Evolutionary conservation across 495 filamentous ascomycete species (phyloP), one percentile per base, ranked within the genome.

Genomic region (Aspergillus nanangensis): DNA sequence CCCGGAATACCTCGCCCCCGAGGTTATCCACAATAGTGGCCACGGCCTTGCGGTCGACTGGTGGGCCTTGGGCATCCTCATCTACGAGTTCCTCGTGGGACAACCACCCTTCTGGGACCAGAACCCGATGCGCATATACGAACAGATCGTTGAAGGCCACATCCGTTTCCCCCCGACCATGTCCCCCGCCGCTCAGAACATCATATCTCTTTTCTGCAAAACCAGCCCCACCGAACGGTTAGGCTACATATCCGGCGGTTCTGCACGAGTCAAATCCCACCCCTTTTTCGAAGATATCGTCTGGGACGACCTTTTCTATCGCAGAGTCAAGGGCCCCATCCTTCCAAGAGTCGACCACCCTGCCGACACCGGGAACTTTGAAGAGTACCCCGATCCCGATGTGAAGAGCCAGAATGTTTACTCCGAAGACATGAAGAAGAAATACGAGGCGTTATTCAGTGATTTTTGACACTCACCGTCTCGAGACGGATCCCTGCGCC

Each of bases 11-110:
- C 77, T 98, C 15, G 91, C 93, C 2, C 93, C 93, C 2, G 93
- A 98, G 70, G 91, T 96, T 15, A 96, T 98, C 46, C 86, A 91
- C 52, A 94, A 90, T 62, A 92, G 90, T 58, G 91, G 90, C 11
- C 93, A 98, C 60, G 90, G 88, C 22, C 88, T 88, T 27, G 92
- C 93, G 1, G 93, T 98, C n/a, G 93, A 98, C 66, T 98, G 93
- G 93, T 98, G 93, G 93, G 94, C 93, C 5, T 73, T 97, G 50
- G 93, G 93, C 5, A 95, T 98, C 51, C 66, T 98, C 40, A 88
- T 96, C 44, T 97, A 94, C 63, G 93, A 98, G 60, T 96, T 98
- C 57, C 72, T 96, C 20, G 90, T 93, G 3, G 93, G 93, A 27
- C 94, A 96, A 56, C 93, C 93, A 5, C 93, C 93, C 2, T 98